Conservation (phyloP, 2,329 filamentous ascomycete species). For the Fusarium nygamai region DNA sequence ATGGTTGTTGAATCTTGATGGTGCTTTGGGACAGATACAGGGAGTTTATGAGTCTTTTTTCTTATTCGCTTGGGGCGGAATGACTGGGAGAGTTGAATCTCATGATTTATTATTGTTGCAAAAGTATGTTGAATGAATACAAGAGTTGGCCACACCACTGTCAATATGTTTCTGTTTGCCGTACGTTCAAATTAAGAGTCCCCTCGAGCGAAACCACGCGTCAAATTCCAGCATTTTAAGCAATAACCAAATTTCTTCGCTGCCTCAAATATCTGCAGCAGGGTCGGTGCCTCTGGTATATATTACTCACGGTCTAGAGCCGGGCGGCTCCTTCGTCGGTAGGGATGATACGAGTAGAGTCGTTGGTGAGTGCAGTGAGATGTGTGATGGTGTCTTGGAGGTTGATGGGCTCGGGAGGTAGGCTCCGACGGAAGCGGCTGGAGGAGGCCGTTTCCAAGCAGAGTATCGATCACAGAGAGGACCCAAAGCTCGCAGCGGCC, state of each 20-base stretch:
- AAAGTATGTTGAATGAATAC: constrained; percentile 30
- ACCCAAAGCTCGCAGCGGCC: constrained; percentile 24
- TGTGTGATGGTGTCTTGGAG: constrained; percentile 37
- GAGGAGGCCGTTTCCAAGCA: constrained; percentile 27
- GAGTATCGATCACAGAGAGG: background rate
- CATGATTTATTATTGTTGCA: constrained; percentile 5
- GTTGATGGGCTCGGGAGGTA: background rate
- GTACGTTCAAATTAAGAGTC: background rate
- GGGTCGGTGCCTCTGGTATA: background rate
- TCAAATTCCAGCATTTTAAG: background rate
- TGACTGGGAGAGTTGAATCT: background rate
- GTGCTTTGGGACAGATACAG: background rate
- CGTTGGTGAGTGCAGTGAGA: constrained; percentile 34
- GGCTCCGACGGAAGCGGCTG: constrained; percentile 12
- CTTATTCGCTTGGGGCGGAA: background rate
- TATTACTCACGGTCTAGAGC: background rate
- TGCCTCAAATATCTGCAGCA: background rate
- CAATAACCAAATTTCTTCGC: background rate
- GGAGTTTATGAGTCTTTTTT: constrained; percentile 12
- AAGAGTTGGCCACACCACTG: constrained; percentile 3
- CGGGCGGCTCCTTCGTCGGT: constrained; percentile 26
- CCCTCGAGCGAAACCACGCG: background rate
- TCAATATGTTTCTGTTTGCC: background rate
- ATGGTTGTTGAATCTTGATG: background rate
- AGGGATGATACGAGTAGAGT: constrained; percentile 35